Evolutionary conservation across 164 flowering plant genomes (phyloP).

Genomic region (Magnolia officinalis): DNA sequence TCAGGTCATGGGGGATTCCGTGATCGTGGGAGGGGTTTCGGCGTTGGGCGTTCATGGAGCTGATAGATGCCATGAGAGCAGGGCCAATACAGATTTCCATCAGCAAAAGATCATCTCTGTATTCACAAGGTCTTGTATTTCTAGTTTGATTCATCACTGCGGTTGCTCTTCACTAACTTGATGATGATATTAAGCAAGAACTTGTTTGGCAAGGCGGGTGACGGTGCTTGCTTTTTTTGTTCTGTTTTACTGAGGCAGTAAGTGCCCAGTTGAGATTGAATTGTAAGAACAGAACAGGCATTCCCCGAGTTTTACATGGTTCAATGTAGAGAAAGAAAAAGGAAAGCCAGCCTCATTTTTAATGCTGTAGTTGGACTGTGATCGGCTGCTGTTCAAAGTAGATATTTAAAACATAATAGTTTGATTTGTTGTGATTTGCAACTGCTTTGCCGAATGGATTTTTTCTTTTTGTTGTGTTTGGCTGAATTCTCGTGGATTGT

Average conservation of each 20-base stretch:
- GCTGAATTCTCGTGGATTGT: too few species aligned
- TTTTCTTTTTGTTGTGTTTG: too few species aligned
- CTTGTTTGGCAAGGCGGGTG: not conserved
- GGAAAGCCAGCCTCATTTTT: conserved; percentile 2
- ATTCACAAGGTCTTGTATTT: not conserved
- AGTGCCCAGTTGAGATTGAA: not conserved
- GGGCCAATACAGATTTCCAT: not conserved
- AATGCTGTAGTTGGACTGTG: not conserved
- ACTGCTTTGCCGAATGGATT: too few species aligned
- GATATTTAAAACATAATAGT: too few species aligned
- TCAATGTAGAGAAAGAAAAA: not conserved
- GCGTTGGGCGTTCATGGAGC: conserved; percentile 66
- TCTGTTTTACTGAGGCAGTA: not conserved
- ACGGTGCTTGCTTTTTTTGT: not conserved
- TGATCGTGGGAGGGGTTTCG: conserved; percentile 71
- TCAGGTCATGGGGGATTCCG: conserved; percentile 67
- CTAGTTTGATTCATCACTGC: not conserved
- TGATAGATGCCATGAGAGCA: conserved; percentile 12
- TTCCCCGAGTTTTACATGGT: not conserved
- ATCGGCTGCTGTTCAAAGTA: not conserved
- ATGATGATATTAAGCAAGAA: not conserved
- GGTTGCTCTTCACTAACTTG: not conserved
- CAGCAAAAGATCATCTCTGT: not conserved
- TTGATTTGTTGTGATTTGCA: too few species aligned
- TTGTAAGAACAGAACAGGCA: not conserved